Conservation (phyloP, 2,329 filamentous ascomycete species). For the Penicillium sp. region DNA sequence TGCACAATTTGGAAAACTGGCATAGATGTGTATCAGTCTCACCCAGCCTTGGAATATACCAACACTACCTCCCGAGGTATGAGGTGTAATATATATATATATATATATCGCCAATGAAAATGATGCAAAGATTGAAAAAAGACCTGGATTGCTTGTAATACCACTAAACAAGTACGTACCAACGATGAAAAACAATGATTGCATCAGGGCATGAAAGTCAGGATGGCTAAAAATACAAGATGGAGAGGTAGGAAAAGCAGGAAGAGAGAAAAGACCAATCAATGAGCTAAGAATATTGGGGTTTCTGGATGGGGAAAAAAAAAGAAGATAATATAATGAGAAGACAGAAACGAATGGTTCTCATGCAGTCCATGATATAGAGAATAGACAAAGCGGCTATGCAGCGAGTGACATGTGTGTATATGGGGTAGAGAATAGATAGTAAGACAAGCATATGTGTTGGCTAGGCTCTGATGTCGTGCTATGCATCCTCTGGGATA, state of each 20-base stretch:
- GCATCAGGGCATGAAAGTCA: slow-evolving; percentile 8
- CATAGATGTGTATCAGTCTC: too few species aligned
- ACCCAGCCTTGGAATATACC: too few species aligned
- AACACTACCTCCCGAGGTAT: too few species aligned
- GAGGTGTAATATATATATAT: too few species aligned
- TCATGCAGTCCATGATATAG: background rate
- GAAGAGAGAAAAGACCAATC: background rate
- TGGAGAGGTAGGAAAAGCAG: background rate
- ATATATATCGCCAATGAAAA: background rate
- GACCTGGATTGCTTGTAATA: slow-evolving; percentile 4
- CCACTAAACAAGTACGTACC: slow-evolving; percentile 7
- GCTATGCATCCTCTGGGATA: background rate
- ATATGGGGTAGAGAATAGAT: background rate
- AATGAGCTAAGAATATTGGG: background rate
- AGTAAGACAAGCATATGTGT: background rate
- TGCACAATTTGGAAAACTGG: too few species aligned
- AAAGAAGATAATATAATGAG: background rate
- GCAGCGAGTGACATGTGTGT: slow-evolving; percentile 10
- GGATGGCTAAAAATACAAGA: slow-evolving; percentile 10
- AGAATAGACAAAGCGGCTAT: background rate
- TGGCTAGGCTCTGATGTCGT: background rate
- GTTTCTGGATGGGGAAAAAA: background rate
- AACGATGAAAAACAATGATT: background rate
- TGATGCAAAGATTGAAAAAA: background rate
- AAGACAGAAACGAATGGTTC: slow-evolving; percentile 1